Conservation (phyloP, 352 stramenopile species). For the Phytophthora kernoviae region DNA sequence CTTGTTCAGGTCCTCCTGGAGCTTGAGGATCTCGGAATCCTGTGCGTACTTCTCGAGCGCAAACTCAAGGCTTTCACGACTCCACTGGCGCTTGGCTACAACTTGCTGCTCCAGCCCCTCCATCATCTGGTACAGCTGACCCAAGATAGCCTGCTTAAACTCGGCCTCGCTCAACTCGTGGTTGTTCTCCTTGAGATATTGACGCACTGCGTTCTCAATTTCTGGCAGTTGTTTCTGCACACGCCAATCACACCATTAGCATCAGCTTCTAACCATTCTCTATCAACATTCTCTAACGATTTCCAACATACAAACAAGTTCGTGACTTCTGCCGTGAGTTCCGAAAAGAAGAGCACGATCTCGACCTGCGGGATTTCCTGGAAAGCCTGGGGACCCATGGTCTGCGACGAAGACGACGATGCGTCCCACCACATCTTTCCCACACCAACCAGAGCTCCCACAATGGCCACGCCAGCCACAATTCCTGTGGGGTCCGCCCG, state of each 20-base stretch:
- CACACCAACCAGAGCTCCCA: constrained; percentile 69
- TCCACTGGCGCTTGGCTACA: constrained; percentile 68
- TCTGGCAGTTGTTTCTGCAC: constrained; percentile 66
- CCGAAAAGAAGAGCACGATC: constrained; percentile 71
- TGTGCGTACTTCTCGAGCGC: constrained; percentile 66
- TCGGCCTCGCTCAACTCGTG: constrained; percentile 67
- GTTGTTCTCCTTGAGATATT: constrained; percentile 75
- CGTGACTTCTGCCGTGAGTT: constrained; percentile 66
- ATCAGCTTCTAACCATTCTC: too few relatives aligned
- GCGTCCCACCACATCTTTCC: constrained; percentile 90
- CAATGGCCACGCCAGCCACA: constrained; percentile 69
- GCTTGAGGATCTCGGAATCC: constrained; percentile 62
- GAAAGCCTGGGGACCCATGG: constrained; percentile 20
- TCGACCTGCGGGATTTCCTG: constrained; percentile 70
- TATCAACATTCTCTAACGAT: background rate
- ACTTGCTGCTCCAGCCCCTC: constrained; percentile 71
- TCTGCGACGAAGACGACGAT: constrained; percentile 35
- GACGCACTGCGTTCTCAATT: constrained; percentile 64
- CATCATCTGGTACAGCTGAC: constrained; percentile 80
- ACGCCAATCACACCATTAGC: constrained; percentile 9
- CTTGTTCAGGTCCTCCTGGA: constrained; percentile 70
- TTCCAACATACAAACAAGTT: constrained; percentile 66
- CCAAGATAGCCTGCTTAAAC: constrained; percentile 74
- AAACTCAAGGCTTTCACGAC: constrained; percentile 56
- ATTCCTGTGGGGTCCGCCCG: constrained; percentile 65